Evolutionary conservation across 148 eudicot genomes (phyloP).

Genomic region (Mesembryanthemum crystallinum): DNA sequence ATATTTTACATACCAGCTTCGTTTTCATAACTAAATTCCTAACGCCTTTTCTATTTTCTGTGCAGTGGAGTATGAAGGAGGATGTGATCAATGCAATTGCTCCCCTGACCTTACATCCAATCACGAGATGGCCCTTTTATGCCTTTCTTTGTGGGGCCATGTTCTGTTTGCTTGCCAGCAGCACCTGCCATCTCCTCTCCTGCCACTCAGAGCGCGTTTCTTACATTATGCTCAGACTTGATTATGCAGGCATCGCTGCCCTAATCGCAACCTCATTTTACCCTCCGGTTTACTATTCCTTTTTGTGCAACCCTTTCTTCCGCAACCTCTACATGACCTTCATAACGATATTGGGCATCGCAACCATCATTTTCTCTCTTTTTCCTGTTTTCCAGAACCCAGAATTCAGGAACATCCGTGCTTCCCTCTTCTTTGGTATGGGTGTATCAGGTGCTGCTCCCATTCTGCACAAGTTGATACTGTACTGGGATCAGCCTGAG

Average conservation of each 20-base stretch:
- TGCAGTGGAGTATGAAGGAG: conserved; percentile 54
- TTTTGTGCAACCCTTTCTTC: conserved; percentile 43
- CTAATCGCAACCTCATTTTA: conserved; percentile 48
- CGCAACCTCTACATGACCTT: conserved; percentile 36
- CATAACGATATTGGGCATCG: conserved; percentile 40
- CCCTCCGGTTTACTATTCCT: conserved; percentile 54
- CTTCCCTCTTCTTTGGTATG: conserved; percentile 48
- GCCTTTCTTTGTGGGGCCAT: conserved; percentile 88
- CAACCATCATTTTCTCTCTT: conserved; percentile 38
- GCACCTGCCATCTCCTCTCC: conserved; percentile 54
- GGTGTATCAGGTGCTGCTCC: conserved; percentile 48
- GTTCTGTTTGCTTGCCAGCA: conserved; percentile 87
- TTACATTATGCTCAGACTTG: conserved; percentile 37
- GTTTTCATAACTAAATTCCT: not conserved
- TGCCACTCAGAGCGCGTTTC: conserved; percentile 43
- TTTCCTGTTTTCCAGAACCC: conserved; percentile 39
- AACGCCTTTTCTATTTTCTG: not conserved
- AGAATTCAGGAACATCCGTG: conserved; percentile 36
- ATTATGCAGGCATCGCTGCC: conserved; percentile 48
- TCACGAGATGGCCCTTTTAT: conserved; percentile 89
- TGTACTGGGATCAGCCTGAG: conserved; percentile 37
- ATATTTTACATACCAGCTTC: no score
- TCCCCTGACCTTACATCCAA: conserved; percentile 53
- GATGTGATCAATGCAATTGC: conserved; percentile 53
- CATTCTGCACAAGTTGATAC: conserved; percentile 36